phyloP scores from a whole-genome alignment of 116 monocot species.

The Cymodocea nodosa region DNA sequence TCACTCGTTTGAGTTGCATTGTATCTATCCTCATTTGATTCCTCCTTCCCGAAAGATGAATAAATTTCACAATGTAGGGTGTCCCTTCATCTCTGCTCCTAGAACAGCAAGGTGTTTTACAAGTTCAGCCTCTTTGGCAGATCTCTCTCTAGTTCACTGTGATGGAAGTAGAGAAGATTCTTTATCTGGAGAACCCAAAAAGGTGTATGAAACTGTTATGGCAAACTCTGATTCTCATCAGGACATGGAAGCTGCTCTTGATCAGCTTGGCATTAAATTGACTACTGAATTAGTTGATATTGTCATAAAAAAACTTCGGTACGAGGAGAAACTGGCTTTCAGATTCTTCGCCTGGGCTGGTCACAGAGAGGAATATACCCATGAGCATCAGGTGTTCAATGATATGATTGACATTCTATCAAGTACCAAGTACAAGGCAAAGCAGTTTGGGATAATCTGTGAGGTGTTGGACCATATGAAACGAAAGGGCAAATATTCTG shows the following conservation, averaged over 20 bases:
- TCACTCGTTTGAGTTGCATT: no score
- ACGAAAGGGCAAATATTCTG: conserved; percentile 26
- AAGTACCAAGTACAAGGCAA: conserved; percentile 59
- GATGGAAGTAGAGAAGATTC: no score
- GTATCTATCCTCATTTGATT: no score
- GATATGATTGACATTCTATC: conserved; percentile 82
- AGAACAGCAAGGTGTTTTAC: no score
- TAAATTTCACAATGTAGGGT: no score
- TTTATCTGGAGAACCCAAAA: background rate
- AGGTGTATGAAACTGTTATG: conserved; percentile 42
- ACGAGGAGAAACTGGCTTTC: conserved; percentile 80
- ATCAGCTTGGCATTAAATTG: conserved; percentile 27
- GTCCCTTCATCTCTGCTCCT: no score
- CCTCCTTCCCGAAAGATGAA: no score
- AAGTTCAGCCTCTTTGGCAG: no score
- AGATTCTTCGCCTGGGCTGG: conserved; percentile 92
- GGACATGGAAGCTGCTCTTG: conserved; percentile 39
- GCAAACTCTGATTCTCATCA: conserved; percentile 15
- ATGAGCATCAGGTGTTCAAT: conserved; percentile 50
- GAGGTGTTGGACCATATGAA: conserved; percentile 87
- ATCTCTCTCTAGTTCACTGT: no score
- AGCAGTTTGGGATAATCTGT: conserved; percentile 71
- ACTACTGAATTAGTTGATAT: conserved; percentile 49
- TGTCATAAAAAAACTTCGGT: conserved; percentile 42
- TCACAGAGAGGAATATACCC: conserved; percentile 40